Conservation (phyloP, 2,329 filamentous ascomycete genomes). For the Diaporthe destruens region DNA sequence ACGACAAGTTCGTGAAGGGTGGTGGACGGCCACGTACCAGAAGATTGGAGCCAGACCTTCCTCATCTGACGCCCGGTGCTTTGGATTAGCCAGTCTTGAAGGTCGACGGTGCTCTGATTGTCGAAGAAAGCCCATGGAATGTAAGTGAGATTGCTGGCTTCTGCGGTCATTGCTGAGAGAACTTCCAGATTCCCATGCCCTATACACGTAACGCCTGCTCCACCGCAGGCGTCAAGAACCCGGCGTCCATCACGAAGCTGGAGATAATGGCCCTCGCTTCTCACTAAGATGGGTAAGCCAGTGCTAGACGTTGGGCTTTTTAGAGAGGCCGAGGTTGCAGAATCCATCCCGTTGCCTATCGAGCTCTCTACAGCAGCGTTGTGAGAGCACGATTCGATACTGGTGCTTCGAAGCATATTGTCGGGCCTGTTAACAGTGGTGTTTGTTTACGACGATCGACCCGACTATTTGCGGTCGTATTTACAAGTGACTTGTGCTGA, state of each 20-base stretch:
- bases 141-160: conserved; percentile 54
- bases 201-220: conserved; percentile 78
- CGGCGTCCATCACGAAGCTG: conserved; percentile 58
- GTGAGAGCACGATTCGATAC: background rate
- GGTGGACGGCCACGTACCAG: conserved; percentile 44
- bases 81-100: conserved; percentile 55
- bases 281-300: conserved; percentile 34
- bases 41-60: conserved; percentile 55
- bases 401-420: background rate
- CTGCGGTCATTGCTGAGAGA: conserved; percentile 67
- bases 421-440: background rate
- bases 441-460: too few species aligned
- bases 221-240: conserved; percentile 80
- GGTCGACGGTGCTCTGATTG: conserved; percentile 63
- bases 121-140: conserved; percentile 62
- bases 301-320: background rate
- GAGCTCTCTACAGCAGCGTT: background rate
- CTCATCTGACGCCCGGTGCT: conserved; percentile 53
- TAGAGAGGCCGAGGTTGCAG: background rate
- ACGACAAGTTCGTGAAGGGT: background rate
- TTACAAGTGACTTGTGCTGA: background rate
- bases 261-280: conserved; percentile 46
- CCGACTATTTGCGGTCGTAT: background rate
- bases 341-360: background rate
- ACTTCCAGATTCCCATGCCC: conserved; percentile 76